A percentile compares a stretch with the other conserved stretches of the same genome.
phyloP scores from a whole-genome alignment of 352 stramenopile species.

The Bremia lactucae region DNA sequence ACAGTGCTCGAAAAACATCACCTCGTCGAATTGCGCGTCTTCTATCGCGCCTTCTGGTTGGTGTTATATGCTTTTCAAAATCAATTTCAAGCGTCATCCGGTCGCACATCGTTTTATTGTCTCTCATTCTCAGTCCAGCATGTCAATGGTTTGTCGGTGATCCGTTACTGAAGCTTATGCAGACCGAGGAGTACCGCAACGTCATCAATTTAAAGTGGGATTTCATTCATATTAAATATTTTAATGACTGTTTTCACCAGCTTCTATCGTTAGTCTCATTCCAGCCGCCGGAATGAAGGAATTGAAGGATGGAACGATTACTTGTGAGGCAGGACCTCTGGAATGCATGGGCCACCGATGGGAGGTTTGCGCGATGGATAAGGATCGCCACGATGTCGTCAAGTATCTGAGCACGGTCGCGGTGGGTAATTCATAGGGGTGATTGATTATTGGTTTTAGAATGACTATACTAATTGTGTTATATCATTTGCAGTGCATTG shows the following conservation, averaged over 20 bases:
- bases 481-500: conserved; percentile 37
- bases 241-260: conserved; percentile 1
- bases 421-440: conserved; percentile 19
- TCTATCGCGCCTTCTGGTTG: conserved; percentile 71
- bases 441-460: not conserved
- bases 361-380: conserved; percentile 64
- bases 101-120: conserved; percentile 2
- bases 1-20: conserved; percentile 22
- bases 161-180: conserved; percentile 58
- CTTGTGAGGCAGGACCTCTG: conserved; percentile 47
- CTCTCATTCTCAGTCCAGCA: conserved; percentile 33
- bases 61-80: not conserved
- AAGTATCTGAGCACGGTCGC: conserved; percentile 69
- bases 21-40: conserved; percentile 50
- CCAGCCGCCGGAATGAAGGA: conserved; percentile 63
- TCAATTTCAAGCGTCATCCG: not conserved
- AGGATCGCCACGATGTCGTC: conserved; percentile 54
- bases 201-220: conserved; percentile 56
- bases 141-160: conserved; percentile 75
- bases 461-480: not conserved
- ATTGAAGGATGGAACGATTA: conserved; percentile 35
- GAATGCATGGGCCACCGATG: conserved; percentile 72
- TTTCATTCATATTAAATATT: not conserved
- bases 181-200: conserved; percentile 57
- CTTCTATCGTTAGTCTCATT: conserved; percentile 33